Percentiles rank a stretch among this genome's conserved stretches.
Conservation (phyloP, 1,284 basidiomycete species). For the Apiotrichum porosum region DNA sequence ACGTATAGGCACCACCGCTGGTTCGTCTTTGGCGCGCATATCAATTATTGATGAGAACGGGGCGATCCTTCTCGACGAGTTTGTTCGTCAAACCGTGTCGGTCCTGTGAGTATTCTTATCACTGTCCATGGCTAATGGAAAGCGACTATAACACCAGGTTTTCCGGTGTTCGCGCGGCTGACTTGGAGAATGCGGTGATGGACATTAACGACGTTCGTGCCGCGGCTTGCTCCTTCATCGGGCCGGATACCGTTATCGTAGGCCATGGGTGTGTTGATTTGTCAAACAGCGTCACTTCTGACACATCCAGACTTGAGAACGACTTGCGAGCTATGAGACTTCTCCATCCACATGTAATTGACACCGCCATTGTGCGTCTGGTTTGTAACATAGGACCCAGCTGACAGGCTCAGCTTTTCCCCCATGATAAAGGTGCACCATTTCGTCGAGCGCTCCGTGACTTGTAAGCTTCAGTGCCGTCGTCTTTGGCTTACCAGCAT, state of each 20-base stretch:
- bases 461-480: conserved; percentile 55
- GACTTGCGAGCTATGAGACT: conserved; percentile 81
- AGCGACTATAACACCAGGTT: conserved; percentile 85
- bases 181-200: conserved; percentile 58
- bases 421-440: conserved; percentile 70
- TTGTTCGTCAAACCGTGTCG: conserved; percentile 70
- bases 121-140: not conserved
- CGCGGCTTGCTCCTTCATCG: conserved; percentile 65
- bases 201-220: conserved; percentile 63
- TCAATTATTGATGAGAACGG: conserved; percentile 77
- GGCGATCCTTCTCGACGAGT: conserved; percentile 68
- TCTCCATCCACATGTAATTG: conserved; percentile 72
- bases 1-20: conserved; percentile 67
- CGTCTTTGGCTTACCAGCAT: conserved; percentile 1
- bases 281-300: not conserved
- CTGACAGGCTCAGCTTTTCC: conserved; percentile 58
- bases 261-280: conserved; percentile 54
- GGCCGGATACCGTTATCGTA: conserved; percentile 71
- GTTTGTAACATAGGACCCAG: not conserved
- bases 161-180: conserved; percentile 69
- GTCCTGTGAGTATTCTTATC: conserved; percentile 61
- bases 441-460: conserved; percentile 71
- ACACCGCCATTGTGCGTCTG: conserved; percentile 60
- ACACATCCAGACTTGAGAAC: conserved; percentile 64
- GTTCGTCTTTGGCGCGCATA: conserved; percentile 77